Evolutionary conservation across 2,329 filamentous ascomycete species (phyloP).

Genomic region (Xylaria sp.): DNA sequence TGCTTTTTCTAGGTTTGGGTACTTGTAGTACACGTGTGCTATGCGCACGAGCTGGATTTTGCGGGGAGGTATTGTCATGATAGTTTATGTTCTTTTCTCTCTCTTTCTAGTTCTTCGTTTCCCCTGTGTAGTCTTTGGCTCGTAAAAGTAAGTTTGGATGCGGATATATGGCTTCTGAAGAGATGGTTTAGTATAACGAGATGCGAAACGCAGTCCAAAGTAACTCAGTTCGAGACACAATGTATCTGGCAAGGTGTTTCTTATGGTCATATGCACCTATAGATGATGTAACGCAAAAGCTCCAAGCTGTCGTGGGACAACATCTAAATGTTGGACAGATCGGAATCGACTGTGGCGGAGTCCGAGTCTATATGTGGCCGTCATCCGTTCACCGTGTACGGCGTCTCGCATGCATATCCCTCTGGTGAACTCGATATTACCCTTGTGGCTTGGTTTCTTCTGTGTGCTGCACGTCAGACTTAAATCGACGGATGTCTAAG

Average conservation of each 20-base stretch:
- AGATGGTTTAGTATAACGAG: background rate
- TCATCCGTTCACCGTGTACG: background rate
- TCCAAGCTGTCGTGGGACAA: slow-evolving; percentile 22
- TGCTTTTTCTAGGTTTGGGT: slow-evolving; percentile 57
- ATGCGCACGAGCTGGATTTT: slow-evolving; percentile 50
- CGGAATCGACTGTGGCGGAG: slow-evolving; percentile 46
- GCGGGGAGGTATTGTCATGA: slow-evolving; percentile 41
- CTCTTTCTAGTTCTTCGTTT: background rate
- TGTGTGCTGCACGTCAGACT: background rate
- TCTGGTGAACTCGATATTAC: background rate
- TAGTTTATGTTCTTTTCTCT: slow-evolving; percentile 25
- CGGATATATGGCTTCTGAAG: background rate
- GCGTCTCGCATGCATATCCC: background rate
- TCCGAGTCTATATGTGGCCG: slow-evolving; percentile 31
- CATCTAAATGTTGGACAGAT: slow-evolving; percentile 32
- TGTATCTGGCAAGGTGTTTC: too few species aligned
- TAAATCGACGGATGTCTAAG: background rate
- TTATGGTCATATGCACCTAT: slow-evolving; percentile 12
- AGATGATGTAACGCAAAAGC: slow-evolving; percentile 17
- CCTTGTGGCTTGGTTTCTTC: background rate
- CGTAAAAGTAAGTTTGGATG: background rate
- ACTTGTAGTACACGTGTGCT: slow-evolving; percentile 62
- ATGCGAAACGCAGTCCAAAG: background rate
- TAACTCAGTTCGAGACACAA: background rate
- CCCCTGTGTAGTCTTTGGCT: too few species aligned